These are phyloP conservation scores for Globisporangium barbulae DNA, from an alignment of 352 stramenopile genomes.

Conservation along the genomic window DNA sequence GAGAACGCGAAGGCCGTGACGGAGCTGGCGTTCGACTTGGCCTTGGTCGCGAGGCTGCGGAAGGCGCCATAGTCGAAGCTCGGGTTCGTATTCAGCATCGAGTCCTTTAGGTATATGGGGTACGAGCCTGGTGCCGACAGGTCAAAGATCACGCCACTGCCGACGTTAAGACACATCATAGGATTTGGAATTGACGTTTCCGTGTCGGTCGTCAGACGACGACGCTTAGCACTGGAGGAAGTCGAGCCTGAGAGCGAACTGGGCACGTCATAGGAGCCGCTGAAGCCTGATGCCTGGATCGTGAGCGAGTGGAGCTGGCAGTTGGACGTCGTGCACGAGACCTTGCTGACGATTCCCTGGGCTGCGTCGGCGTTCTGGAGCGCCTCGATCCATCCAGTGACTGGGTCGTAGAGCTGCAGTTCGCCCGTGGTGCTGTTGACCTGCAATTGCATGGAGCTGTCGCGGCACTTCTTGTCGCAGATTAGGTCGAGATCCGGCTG, in stretches of 20 bases:
- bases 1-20: slow-evolving; percentile 87
- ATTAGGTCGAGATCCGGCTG: slow-evolving; percentile 67
- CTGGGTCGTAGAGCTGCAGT: slow-evolving; percentile 65
- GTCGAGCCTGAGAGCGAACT: slow-evolving; percentile 17
- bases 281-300: slow-evolving; percentile 49
- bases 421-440: slow-evolving; percentile 51
- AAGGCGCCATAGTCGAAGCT: slow-evolving; percentile 91
- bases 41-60: slow-evolving; percentile 53
- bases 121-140: slow-evolving; percentile 75
- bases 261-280: slow-evolving; percentile 61
- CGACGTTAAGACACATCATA: slow-evolving; percentile 80
- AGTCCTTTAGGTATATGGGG: slow-evolving; percentile 93
- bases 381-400: slow-evolving; percentile 24
- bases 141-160: slow-evolving; percentile 89
- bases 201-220: slow-evolving; percentile 14
- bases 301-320: slow-evolving; percentile 61
- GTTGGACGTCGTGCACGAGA: slow-evolving; percentile 33
- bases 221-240: neutral
- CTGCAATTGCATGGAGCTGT: slow-evolving; percentile 43
- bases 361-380: slow-evolving; percentile 18
- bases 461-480: slow-evolving; percentile 78
- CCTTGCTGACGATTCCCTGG: slow-evolving; percentile 42
- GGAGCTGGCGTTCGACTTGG: slow-evolving; percentile 51
- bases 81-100: slow-evolving; percentile 92
- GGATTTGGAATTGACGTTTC: slow-evolving; percentile 64